phyloP scores from a whole-genome alignment of 2,329 filamentous ascomycete species.

The Alternaria sp. region DNA sequence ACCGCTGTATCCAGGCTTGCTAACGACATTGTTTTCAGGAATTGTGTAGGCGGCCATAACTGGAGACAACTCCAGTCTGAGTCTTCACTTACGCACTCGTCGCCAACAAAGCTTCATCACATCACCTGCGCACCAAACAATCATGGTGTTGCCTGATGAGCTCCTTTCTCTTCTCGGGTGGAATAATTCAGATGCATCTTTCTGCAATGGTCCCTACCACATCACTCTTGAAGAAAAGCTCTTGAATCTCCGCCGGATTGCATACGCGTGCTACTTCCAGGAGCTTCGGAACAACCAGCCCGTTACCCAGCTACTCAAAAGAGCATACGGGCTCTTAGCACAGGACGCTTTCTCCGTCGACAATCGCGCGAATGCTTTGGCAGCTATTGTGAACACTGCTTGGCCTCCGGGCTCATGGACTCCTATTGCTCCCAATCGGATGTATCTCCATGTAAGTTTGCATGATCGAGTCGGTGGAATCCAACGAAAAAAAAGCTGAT shows the following conservation, averaged over 20 bases:
- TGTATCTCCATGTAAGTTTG: not conserved
- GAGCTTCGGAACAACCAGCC: not conserved
- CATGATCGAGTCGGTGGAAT: fast-evolving
- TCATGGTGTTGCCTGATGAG: not conserved
- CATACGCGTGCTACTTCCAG: not conserved
- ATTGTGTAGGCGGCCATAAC: not conserved
- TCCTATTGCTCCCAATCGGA: not conserved
- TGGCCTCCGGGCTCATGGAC: not conserved
- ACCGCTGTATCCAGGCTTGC: not conserved
- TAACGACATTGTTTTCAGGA: not conserved
- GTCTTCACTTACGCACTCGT: not conserved
- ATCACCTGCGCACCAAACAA: not conserved
- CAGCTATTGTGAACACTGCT: not conserved
- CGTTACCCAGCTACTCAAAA: not conserved
- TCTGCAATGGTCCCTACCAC: not conserved
- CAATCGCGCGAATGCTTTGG: not conserved
- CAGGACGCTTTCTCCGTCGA: not conserved
- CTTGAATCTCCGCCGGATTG: not conserved
- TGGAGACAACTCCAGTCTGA: not conserved
- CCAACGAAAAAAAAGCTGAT: not conserved
- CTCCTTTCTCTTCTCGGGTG: not conserved
- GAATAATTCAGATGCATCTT: not conserved
- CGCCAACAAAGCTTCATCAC: not conserved
- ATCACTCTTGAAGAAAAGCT: not conserved
- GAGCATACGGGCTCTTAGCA: not conserved